phyloP scores from a whole-genome alignment of 768 basidiomycete genomes.

The Hirschioporus abietinus region DNA sequence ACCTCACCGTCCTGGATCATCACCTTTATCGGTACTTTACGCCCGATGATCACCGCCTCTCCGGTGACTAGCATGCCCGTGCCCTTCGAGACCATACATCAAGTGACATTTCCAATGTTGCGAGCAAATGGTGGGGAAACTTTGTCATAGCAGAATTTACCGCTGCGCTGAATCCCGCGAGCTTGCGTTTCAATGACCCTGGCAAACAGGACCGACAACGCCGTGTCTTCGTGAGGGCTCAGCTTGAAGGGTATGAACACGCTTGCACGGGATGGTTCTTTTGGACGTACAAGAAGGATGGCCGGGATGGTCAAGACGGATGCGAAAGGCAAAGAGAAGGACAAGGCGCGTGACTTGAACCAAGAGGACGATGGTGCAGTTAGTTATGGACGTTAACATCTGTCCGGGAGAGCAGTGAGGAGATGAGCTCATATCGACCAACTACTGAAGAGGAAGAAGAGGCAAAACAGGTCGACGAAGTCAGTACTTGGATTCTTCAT shows the following conservation, averaged over 20 bases:
- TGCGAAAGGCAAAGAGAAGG: slow-evolving; percentile 24
- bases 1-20: slow-evolving; percentile 64
- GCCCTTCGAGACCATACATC: slow-evolving; percentile 39
- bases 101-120: slow-evolving; percentile 32
- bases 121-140: slow-evolving; percentile 37
- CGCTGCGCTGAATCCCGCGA: slow-evolving; percentile 61
- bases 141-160: slow-evolving; percentile 79
- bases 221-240: slow-evolving; percentile 50
- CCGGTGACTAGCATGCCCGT: slow-evolving; percentile 49
- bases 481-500: slow-evolving; percentile 26
- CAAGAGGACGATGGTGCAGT: slow-evolving; percentile 28
- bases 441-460: slow-evolving; percentile 61
- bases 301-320: slow-evolving; percentile 70
- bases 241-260: slow-evolving; percentile 60
- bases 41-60: slow-evolving; percentile 43
- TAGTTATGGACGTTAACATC: slow-evolving; percentile 7
- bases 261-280: slow-evolving; percentile 74
- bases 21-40: slow-evolving; percentile 85
- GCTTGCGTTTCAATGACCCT: slow-evolving; percentile 39
- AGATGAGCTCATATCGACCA: slow-evolving; percentile 54
- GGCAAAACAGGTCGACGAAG: slow-evolving; percentile 68
- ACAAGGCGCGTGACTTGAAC: slow-evolving; percentile 18
- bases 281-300: slow-evolving; percentile 78
- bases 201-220: slow-evolving; percentile 37
- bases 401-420: slow-evolving; percentile 14